These are phyloP conservation scores for Pseudonitzschia pungens DNA, from an alignment of 108 stramenopile species.

Conservation along the genomic window DNA sequence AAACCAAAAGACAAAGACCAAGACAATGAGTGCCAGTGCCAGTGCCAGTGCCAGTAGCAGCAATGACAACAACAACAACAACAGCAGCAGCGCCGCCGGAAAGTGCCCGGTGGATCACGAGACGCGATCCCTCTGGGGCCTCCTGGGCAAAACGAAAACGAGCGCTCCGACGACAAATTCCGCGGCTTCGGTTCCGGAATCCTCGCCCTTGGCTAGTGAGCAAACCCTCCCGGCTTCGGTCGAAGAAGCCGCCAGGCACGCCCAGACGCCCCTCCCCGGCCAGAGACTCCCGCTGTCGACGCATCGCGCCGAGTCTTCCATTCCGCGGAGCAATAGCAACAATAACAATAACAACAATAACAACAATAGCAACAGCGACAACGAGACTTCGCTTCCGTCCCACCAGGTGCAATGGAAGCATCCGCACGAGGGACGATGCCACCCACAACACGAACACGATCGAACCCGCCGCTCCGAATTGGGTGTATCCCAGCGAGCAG, in stretches of 20 bases:
- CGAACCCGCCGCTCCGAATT: conserved; percentile 20
- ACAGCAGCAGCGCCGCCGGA: conserved; percentile 8
- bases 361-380: background rate
- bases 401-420: conserved; percentile 11
- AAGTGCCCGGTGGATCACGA: conserved; percentile 42
- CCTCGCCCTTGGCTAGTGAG: no score
- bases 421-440: background rate
- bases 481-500: conserved; percentile 97
- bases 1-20: no score
- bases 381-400: conserved; percentile 2
- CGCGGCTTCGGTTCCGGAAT: background rate
- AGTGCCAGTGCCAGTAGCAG: no score
- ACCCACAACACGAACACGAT: background rate
- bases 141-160: conserved; percentile 5
- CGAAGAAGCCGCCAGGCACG: conserved; percentile 78
- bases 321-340: conserved; percentile 57
- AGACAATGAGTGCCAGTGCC: no score
- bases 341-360: background rate
- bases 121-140: conserved; percentile 28
- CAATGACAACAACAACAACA: background rate
- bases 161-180: background rate
- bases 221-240: no score
- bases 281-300: conserved; percentile 76
- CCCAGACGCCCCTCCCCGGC: conserved; percentile 72
- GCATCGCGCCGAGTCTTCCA: conserved; percentile 66